Percentiles rank a stretch among this genome's conserved stretches.
phyloP scores from a whole-genome alignment of 306 rosid genomes.

The Gynostemma pentaphyllum region DNA sequence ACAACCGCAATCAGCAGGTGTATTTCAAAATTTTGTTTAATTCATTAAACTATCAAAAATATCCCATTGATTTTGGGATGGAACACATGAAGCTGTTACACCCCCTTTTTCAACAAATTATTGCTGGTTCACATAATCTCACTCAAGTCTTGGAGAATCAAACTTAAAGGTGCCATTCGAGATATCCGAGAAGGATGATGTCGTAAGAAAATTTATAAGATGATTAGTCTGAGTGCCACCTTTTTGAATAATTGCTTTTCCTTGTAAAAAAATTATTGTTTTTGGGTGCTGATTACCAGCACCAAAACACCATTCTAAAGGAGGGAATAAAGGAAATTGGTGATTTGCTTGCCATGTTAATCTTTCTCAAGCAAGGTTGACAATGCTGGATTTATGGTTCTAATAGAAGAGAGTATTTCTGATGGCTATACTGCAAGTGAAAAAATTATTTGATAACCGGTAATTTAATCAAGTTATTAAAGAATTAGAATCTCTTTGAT shows the following conservation, averaged over 20 bases:
- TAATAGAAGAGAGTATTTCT: too few species aligned
- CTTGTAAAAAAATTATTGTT: neutral
- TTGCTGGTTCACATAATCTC: neutral
- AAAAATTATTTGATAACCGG: too few species aligned
- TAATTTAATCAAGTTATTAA: too few species aligned
- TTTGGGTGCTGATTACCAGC: neutral
- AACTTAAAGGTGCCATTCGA: neutral
- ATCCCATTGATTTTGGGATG: conserved; percentile 1
- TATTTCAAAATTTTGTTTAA: neutral
- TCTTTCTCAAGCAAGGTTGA: neutral
- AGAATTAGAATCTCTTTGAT: too few species aligned
- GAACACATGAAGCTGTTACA: neutral
- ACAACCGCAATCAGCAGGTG: neutral
- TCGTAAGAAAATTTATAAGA: too few species aligned
- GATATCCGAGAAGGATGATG: too few species aligned
- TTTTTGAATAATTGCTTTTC: neutral
- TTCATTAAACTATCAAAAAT: neutral
- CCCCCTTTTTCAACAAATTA: neutral
- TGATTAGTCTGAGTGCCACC: neutral
- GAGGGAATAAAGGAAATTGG: neutral
- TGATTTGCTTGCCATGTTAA: neutral
- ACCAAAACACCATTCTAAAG: neutral
- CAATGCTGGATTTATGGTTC: too few species aligned
- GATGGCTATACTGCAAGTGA: too few species aligned
- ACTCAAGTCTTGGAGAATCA: neutral